Conservation (phyloP, 148 eudicot genomes). For the Vaccinium macrocarpon region DNA sequence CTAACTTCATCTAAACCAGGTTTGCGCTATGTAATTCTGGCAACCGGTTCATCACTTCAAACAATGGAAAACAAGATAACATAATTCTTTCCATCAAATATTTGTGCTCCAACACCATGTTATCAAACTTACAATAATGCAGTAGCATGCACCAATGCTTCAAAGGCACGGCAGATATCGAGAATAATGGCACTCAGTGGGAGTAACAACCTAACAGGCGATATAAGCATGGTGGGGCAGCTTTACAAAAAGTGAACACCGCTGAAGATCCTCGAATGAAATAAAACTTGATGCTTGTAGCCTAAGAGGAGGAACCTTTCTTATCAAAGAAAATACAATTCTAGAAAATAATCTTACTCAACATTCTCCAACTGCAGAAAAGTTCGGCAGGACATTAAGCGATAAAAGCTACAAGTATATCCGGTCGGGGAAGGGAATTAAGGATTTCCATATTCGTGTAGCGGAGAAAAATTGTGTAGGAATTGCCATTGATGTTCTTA, state of each 20-base stretch:
- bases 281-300: background rate
- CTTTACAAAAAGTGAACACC: background rate
- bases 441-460: background rate
- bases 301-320: slow-evolving; percentile 6
- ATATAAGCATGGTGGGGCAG: background rate
- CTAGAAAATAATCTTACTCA: background rate
- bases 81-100: background rate
- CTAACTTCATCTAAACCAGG: background rate
- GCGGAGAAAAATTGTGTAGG: background rate
- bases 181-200: background rate
- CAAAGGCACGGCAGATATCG: background rate
- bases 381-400: background rate
- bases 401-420: background rate
- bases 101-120: background rate
- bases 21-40: background rate
- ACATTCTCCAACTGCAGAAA: background rate
- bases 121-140: background rate
- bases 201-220: background rate
- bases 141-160: background rate
- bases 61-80: background rate
- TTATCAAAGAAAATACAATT: background rate
- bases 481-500: background rate
- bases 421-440: background rate
- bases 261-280: background rate
- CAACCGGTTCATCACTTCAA: background rate